phyloP scores from a whole-genome alignment of 805 yeast species.

The Saturnispora galanensis region DNA sequence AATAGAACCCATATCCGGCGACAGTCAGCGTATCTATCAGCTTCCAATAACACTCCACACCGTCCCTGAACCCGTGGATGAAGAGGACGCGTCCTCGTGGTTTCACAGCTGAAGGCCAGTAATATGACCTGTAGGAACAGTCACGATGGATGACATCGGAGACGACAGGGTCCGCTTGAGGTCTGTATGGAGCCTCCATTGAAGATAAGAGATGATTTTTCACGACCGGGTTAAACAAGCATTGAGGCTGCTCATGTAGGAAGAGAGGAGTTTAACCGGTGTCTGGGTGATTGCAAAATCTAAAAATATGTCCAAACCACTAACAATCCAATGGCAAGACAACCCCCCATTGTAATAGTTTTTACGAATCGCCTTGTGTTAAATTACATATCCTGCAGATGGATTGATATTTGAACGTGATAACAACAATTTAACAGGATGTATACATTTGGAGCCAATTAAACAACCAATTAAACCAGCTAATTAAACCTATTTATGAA shows the following conservation, averaged over 20 bases:
- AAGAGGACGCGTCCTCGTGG: conserved; percentile 46
- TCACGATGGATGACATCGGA: not conserved
- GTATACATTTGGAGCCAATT: too few relatives aligned
- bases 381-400: too few relatives aligned
- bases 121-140: conserved; percentile 2
- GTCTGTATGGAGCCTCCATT: not conserved
- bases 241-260: too few relatives aligned
- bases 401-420: not conserved
- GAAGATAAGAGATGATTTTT: too few relatives aligned
- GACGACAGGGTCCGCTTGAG: not conserved
- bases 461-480: not conserved
- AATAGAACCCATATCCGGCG: conserved; percentile 54
- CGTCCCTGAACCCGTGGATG: conserved; percentile 69
- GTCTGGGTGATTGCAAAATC: too few relatives aligned
- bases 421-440: too few relatives aligned
- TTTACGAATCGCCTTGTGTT: too few relatives aligned
- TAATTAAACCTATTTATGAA: conserved; percentile 27
- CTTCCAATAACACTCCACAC: conserved; percentile 37
- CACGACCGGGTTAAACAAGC: too few relatives aligned
- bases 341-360: too few relatives aligned
- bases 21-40: conserved; percentile 42
- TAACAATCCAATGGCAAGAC: too few relatives aligned
- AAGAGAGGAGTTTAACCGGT: too few relatives aligned
- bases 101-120: conserved; percentile 1
- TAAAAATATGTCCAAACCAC: too few relatives aligned